Percentiles rank a stretch among this genome's conserved stretches.
These are phyloP conservation scores for Golubevia sp. DNA, from an alignment of 1,284 basidiomycete genomes.

Conservation along the genomic window DNA sequence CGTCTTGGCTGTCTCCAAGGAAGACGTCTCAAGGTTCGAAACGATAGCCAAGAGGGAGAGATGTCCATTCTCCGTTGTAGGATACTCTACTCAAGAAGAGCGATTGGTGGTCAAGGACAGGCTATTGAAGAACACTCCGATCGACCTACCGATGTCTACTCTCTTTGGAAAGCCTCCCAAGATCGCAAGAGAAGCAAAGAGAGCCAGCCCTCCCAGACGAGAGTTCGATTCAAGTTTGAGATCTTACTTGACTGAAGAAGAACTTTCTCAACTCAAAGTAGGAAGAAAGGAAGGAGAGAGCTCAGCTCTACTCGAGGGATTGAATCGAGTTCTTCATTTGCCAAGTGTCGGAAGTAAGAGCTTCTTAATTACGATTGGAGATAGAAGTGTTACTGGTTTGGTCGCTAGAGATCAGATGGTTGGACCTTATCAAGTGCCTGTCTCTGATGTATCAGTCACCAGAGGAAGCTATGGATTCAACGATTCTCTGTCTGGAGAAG, in stretches of 20 bases:
- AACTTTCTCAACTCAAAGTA: too few species aligned
- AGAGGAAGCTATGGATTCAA: constrained; percentile 91
- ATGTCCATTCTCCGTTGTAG: constrained; percentile 90
- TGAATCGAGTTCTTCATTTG: constrained; percentile 81
- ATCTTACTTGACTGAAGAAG: constrained; percentile 67
- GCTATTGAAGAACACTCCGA: constrained; percentile 75
- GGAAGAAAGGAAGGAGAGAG: too few species aligned
- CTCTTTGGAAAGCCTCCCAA: constrained; percentile 96
- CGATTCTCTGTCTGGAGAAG: constrained; percentile 74
- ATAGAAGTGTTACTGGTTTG: constrained; percentile 89
- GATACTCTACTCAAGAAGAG: constrained; percentile 75
- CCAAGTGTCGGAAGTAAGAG: constrained; percentile 93
- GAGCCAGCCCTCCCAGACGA: constrained; percentile 66
- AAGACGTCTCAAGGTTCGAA: constrained; percentile 68
- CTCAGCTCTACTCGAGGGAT: constrained; percentile 67
- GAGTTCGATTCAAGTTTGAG: constrained; percentile 76
- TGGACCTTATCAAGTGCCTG: constrained; percentile 96
- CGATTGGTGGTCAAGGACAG: constrained; percentile 88
- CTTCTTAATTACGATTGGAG: constrained; percentile 98
- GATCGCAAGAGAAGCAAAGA: constrained; percentile 79
- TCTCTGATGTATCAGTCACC: constrained; percentile 95
- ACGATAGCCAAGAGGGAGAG: constrained; percentile 83
- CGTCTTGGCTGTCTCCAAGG: constrained; percentile 70
- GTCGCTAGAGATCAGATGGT: constrained; percentile 98
- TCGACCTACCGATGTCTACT: constrained; percentile 89